These are phyloP conservation scores for Stephanocyclus meneghinianus DNA, from an alignment of 352 stramenopile genomes.

Conservation along the genomic window DNA sequence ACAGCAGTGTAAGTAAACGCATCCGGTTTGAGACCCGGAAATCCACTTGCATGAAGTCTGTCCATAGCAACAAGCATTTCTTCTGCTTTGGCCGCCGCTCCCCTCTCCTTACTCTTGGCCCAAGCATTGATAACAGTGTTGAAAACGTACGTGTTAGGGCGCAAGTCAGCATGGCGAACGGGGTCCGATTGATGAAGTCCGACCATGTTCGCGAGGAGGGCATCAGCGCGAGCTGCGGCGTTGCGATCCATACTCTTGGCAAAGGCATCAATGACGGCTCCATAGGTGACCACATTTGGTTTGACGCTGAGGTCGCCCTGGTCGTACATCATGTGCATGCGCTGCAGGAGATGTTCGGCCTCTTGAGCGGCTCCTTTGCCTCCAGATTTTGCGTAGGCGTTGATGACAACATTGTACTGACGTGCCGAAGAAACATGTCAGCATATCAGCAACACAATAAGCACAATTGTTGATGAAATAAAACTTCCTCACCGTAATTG, in stretches of 20 bases:
- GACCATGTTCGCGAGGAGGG: slow-evolving; percentile 75
- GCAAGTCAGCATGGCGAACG: slow-evolving; percentile 61
- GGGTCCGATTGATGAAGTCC: slow-evolving; percentile 73
- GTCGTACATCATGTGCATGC: slow-evolving; percentile 74
- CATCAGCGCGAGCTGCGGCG: slow-evolving; percentile 68
- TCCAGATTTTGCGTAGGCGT: slow-evolving; percentile 75
- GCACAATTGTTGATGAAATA: background rate
- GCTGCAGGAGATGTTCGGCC: slow-evolving; percentile 66
- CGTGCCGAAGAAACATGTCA: background rate
- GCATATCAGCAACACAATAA: background rate
- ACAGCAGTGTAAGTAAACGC: slow-evolving; percentile 79
- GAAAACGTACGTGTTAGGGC: slow-evolving; percentile 80
- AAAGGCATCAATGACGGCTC: slow-evolving; percentile 77
- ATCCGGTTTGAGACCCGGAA: slow-evolving; percentile 78
- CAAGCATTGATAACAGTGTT: slow-evolving; percentile 78
- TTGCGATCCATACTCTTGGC: slow-evolving; percentile 69
- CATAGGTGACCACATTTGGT: slow-evolving; percentile 81
- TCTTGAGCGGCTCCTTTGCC: slow-evolving; percentile 64
- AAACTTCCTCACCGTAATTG: slow-evolving; percentile 61
- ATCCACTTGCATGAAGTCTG: slow-evolving; percentile 63
- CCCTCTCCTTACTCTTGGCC: slow-evolving; percentile 58
- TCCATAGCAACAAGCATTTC: slow-evolving; percentile 82
- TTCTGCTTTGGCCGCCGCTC: slow-evolving; percentile 76
- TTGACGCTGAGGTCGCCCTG: slow-evolving; percentile 67
- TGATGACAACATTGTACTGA: slow-evolving; percentile 78